These are phyloP conservation scores for Beauveria bassiana DNA, from an alignment of 2,329 filamentous ascomycete genomes.

Conservation along the genomic window DNA sequence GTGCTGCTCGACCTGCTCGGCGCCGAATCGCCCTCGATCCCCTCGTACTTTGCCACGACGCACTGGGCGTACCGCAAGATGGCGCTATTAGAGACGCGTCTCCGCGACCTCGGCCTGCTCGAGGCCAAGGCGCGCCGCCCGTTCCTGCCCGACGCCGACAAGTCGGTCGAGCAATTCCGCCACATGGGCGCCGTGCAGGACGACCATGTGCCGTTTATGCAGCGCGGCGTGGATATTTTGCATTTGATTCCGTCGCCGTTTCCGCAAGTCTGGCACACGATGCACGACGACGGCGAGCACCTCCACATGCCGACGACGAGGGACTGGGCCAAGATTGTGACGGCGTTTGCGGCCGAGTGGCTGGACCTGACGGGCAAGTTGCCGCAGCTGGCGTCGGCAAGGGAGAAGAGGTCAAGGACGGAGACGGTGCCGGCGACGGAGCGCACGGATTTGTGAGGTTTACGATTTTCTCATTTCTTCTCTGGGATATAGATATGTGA, in stretches of 20 bases:
- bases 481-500: neutral
- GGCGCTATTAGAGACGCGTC: slow-evolving; percentile 63
- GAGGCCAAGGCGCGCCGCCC: slow-evolving; percentile 43
- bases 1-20: slow-evolving; percentile 88
- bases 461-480: neutral
- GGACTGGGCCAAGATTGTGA: slow-evolving; percentile 81
- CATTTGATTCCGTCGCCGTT: slow-evolving; percentile 85
- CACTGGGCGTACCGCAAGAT: slow-evolving; percentile 88
- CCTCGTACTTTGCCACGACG: slow-evolving; percentile 81
- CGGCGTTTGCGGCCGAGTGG: slow-evolving; percentile 85
- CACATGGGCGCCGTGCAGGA: slow-evolving; percentile 54
- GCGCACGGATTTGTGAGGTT: slow-evolving; percentile 25
- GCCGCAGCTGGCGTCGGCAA: slow-evolving; percentile 20
- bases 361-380: slow-evolving; percentile 58
- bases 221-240: slow-evolving; percentile 75
- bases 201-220: slow-evolving; percentile 88
- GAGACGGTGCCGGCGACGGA: slow-evolving; percentile 18
- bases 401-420: slow-evolving; percentile 21
- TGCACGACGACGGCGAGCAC: slow-evolving; percentile 76
- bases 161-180: slow-evolving; percentile 39
- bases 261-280: slow-evolving; percentile 77
- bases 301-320: slow-evolving; percentile 71
- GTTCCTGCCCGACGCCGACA: slow-evolving; percentile 61
- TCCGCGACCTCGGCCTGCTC: slow-evolving; percentile 59
- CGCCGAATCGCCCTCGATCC: slow-evolving; percentile 57